These are phyloP conservation scores for Stenogyne calaminthoides DNA, from an alignment of 305 asterid genomes.

Conservation along the genomic window DNA sequence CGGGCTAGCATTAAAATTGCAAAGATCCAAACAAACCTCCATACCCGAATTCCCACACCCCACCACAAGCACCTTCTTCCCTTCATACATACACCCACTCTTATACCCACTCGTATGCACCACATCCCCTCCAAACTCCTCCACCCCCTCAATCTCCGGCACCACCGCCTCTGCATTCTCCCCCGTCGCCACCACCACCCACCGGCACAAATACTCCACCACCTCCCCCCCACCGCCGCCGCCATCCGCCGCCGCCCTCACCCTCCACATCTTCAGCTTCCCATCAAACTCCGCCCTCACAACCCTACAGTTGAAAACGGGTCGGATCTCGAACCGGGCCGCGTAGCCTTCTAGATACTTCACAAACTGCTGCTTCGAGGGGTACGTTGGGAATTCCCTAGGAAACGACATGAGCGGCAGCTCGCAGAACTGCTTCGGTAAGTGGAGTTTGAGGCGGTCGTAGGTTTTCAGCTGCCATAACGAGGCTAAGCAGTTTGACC, in stretches of 20 bases:
- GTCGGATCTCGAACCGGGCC: slow-evolving; percentile 51
- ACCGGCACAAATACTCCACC: slow-evolving; percentile 55
- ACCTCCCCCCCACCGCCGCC: not conserved
- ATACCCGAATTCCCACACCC: slow-evolving; percentile 98
- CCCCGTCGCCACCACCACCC: slow-evolving; percentile 91
- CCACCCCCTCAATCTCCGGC: slow-evolving; percentile 69
- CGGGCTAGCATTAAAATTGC: slow-evolving; percentile 68
- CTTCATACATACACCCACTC: slow-evolving; percentile 55
- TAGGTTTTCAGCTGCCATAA: slow-evolving; percentile 85
- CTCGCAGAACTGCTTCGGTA: slow-evolving; percentile 87
- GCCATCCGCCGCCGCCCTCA: slow-evolving; percentile 32
- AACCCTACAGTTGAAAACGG: slow-evolving; percentile 57
- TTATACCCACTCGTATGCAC: slow-evolving; percentile 78
- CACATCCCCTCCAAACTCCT: slow-evolving; percentile 53
- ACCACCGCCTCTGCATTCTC: slow-evolving; percentile 89
- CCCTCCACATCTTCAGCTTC: slow-evolving; percentile 56
- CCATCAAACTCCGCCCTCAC: slow-evolving; percentile 55
- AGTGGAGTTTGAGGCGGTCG: slow-evolving; percentile 76
- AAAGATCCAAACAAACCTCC: slow-evolving; percentile 96
- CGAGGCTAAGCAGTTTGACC: slow-evolving; percentile 82
- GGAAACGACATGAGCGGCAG: slow-evolving; percentile 85
- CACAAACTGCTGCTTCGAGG: slow-evolving; percentile 75
- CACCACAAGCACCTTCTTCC: slow-evolving; percentile 71
- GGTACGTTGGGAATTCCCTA: slow-evolving; percentile 70
- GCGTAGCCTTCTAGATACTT: slow-evolving; percentile 63